Evolutionary conservation across 176 grass and related monocot genomes (phyloP).

Genomic region (Cenchrus americanus): DNA sequence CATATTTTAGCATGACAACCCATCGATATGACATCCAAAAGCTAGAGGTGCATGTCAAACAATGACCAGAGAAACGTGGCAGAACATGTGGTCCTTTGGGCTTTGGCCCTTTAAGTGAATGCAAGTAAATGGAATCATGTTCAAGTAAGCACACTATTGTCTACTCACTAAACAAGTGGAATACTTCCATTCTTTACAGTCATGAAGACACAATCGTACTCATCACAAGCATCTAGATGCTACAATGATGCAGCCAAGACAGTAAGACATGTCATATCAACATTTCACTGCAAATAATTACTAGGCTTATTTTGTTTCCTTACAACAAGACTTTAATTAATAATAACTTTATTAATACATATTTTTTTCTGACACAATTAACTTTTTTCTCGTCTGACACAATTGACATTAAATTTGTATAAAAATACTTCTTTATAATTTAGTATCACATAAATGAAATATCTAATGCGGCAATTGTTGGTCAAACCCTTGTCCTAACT

Average conservation of each 20-base stretch:
- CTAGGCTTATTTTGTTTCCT: not conserved
- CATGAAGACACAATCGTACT: not conserved
- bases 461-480: too few species aligned
- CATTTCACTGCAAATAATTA: not conserved
- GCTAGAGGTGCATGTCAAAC: not conserved
- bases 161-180: not conserved
- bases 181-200: not conserved
- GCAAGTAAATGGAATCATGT: not conserved
- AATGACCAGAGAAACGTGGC: not conserved
- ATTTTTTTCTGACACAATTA: not conserved
- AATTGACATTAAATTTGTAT: too few species aligned
- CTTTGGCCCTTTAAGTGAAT: not conserved
- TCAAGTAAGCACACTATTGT: not conserved
- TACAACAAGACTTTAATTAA: not conserved
- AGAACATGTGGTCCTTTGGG: not conserved
- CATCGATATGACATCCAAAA: slow-evolving; percentile 20
- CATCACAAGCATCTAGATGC: not conserved
- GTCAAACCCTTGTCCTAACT: too few species aligned
- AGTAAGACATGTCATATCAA: not conserved
- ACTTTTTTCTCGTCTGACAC: too few species aligned
- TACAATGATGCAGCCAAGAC: not conserved
- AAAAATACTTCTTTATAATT: too few species aligned
- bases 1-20: slow-evolving; percentile 18
- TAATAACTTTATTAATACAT: not conserved
- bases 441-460: too few species aligned